Evolutionary conservation across 2,329 filamentous ascomycete species (phyloP), one percentile per base, ranked within the genome.

Genomic region (Hypoxylon sp.): DNA sequence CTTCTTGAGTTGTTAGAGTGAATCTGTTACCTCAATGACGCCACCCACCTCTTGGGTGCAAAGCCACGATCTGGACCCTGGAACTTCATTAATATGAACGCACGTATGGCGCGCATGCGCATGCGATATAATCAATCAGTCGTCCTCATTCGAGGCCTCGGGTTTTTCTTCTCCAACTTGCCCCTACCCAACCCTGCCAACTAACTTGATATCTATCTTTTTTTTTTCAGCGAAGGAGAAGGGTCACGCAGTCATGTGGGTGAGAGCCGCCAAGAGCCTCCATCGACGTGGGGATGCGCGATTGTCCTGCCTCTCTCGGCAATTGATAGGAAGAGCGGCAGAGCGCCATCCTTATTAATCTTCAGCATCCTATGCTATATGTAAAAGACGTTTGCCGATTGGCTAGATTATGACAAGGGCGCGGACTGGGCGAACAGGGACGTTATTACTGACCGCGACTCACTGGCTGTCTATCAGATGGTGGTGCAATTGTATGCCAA

Each of bases 241-340:
- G 21, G 45, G 68, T 68, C 65, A 68, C 63, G 57, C 41, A 53
- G 55, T 43, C n/a, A 43, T 17, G 38, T 41, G 23, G 58, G 11
- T n/a, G 52, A 52, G 59, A 62, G 36, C 49, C 53, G 68, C 68
- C 68, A 71, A 71, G 68, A 71, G 66, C 53, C 62, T 67, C 65
- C 63, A 71, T 53, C 52, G 58, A 43, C 60, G 60, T 65, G 66
- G 68, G 63, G 61, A 70, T 52, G 30, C 6, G 49, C 46, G 34
- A 45, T 46, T 56, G 51, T 48, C 60, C 66, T 71, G 63, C 68
- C 68, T 71, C 63, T 69, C 60, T 65, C 63, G 68, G 68, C 68
- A 71, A 69, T 68, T 69, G 68, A 63, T 67, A 69, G 51, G 45
- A 30, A 51, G 21, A 17, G 46, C 65, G 65, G 61, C 65, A 70